Evolutionary conservation across 1,139 yeast species (phyloP).

Genomic region (Zhuliangozyma blackwelliae): DNA sequence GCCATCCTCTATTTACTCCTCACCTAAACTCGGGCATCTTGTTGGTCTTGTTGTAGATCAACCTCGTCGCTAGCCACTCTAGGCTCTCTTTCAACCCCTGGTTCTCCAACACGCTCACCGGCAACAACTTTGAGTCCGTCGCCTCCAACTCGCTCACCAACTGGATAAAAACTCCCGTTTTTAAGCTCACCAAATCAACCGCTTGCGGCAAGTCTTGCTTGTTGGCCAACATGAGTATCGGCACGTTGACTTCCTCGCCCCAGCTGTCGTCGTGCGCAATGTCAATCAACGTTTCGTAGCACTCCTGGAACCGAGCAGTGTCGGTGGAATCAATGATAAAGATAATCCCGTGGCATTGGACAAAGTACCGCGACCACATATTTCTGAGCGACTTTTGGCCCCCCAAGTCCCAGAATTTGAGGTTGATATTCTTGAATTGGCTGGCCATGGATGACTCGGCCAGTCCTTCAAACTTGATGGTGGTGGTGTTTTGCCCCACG

Average conservation of each 20-base stretch:
- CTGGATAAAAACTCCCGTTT: conserved; percentile 73
- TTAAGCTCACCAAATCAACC: conserved; percentile 74
- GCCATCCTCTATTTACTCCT: no score
- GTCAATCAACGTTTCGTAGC: conserved; percentile 56
- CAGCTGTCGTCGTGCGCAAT: conserved; percentile 42
- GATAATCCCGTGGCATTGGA: conserved; percentile 84
- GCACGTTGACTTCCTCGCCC: conserved; percentile 59
- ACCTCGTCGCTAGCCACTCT: conserved; percentile 80
- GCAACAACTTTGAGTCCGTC: conserved; percentile 83
- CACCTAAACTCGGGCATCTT: conserved; percentile 59
- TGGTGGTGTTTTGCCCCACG: conserved; percentile 61
- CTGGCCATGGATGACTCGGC: conserved; percentile 19
- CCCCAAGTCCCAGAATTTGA: conserved; percentile 95
- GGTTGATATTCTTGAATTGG: conserved; percentile 46
- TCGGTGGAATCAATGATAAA: conserved; percentile 93
- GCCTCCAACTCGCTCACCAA: conserved; percentile 82
- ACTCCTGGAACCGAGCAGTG: conserved; percentile 75
- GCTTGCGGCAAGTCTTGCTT: conserved; percentile 81
- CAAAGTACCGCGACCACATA: conserved; percentile 85
- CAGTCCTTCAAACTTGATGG: conserved; percentile 34
- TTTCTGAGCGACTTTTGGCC: conserved; percentile 81
- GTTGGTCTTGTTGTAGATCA: conserved; percentile 69
- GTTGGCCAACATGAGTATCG: conserved; percentile 90
- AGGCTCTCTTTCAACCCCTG: conserved; percentile 83
- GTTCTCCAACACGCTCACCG: conserved; percentile 83